Base-by-base conservation (phyloP, 2,329 filamentous ascomycete genomes). In the Fusarium pseudocircinatum region DNA sequence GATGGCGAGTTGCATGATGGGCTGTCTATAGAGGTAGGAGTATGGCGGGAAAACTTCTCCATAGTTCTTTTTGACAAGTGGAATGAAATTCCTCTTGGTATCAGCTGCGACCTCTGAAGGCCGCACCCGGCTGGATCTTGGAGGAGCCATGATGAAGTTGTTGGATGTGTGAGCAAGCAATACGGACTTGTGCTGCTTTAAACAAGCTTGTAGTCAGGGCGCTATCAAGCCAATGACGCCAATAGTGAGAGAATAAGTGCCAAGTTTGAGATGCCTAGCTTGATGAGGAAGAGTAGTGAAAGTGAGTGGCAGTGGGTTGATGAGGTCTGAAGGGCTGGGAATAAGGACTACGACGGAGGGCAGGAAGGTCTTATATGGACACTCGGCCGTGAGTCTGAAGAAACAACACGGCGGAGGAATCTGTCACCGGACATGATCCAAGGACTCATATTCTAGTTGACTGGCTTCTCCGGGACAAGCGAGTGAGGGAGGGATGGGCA, bases 81-180 rank as follows among this genome's bases (percentile, higher is more conserved):
- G 92, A 72, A 94, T 91, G 78, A 91, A 93, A 66, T 87, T 87
- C 75, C 86, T 88, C 81, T 93, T 93, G n/a, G 91, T 92, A 79
- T 94, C 92, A 32, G 90, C 88, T 61, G 92, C 92, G 60, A 94
- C 89, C 73, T 94, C 92, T 44, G 91, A 82, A 37, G 82, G 82
- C 76, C 79, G 78, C 56, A 82, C 79, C 37, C 79, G 77, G 65
- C 78, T 77, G 36, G 80, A 77, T 70, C 75, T 82, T 47, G 79
- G 75, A 28, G 81, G 78, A 44, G 78, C 78, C 82, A 83, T 83
- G 36, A 49, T 49, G 56, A 69, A 59, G 44, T 34, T 63, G 46
- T 44, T 39, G 40, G 24, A 50, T 61, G 42, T 30, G 44, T 26
- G 49, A 58, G 18, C 44, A 62, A 58, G 52, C 52, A 49, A 58